Evolutionary conservation across 1,284 basidiomycete genomes (phyloP).

Genomic region (Cryptococcus wingfieldii): DNA sequence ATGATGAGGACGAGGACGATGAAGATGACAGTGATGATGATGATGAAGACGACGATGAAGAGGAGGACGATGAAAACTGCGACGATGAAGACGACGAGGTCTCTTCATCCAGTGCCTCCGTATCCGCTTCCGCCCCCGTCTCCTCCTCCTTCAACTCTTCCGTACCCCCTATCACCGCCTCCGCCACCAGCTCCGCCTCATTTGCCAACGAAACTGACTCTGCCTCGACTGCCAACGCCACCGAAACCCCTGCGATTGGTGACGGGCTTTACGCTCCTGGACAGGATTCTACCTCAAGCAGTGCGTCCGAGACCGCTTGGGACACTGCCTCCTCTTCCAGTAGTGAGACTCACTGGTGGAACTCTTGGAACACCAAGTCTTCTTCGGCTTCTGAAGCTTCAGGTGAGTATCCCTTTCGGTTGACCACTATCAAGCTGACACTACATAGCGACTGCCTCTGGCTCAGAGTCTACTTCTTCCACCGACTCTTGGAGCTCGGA

Average conservation of each 20-base stretch:
- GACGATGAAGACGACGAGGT: slow-evolving; percentile 1
- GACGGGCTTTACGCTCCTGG: slow-evolving; percentile 11
- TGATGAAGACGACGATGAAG: slow-evolving; percentile 11
- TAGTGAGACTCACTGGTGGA: neutral
- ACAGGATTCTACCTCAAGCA: neutral
- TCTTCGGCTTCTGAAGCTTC: neutral
- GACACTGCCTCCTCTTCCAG: neutral
- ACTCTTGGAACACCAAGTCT: neutral
- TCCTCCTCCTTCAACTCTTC: neutral
- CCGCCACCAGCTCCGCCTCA: slow-evolving; percentile 2
- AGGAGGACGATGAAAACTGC: slow-evolving; percentile 4
- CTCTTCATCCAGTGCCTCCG: neutral
- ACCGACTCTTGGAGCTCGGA: neutral
- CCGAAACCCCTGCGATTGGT: slow-evolving; percentile 4
- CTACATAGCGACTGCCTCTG: neutral
- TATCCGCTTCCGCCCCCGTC: neutral
- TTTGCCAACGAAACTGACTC: slow-evolving; percentile 5
- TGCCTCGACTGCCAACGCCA: neutral
- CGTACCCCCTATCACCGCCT: neutral
- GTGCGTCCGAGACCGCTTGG: neutral
- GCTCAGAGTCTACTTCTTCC: neutral
- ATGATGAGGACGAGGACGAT: slow-evolving; percentile 9
- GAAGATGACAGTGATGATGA: neutral
- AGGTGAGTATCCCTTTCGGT: neutral
- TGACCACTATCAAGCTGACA: neutral